Evolutionary conservation across 805 yeast species (phyloP).

Genomic region (Ogataea trehalophila): DNA sequence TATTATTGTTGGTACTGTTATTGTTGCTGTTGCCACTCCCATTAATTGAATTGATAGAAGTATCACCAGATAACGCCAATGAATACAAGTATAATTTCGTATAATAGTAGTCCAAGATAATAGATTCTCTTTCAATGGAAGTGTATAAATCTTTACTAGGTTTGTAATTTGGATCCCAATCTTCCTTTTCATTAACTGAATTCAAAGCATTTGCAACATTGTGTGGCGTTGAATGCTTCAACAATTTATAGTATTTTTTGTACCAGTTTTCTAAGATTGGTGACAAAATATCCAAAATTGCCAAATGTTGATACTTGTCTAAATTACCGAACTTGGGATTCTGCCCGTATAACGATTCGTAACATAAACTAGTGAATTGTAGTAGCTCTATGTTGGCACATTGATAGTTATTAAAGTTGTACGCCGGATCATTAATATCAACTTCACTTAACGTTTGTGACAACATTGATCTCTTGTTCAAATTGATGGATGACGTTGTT

Average conservation of each 20-base stretch:
- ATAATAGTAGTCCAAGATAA: conserved; percentile 80
- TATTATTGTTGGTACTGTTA: conserved; percentile 8
- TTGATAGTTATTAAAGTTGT: conserved; percentile 58
- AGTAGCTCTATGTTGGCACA: conserved; percentile 76
- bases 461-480: conserved; percentile 75
- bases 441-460: conserved; percentile 67
- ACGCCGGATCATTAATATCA: conserved; percentile 35
- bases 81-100: conserved; percentile 82
- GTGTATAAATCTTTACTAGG: conserved; percentile 34
- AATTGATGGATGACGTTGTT: conserved; percentile 73
- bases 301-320: conserved; percentile 60
- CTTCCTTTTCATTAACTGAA: conserved; percentile 4
- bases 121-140: conserved; percentile 59
- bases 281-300: conserved; percentile 65
- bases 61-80: conserved; percentile 59
- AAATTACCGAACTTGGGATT: conserved; percentile 48
- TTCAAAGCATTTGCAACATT: conserved; percentile 5
- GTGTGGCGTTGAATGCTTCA: conserved; percentile 45
- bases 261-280: conserved; percentile 82
- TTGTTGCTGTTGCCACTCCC: conserved; percentile 3
- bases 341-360: conserved; percentile 73
- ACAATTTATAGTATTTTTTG: conserved; percentile 49
- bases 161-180: conserved; percentile 32
- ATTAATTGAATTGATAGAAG: conserved; percentile 30
- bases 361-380: conserved; percentile 75